These are phyloP conservation scores for Lachnellula subtilissima DNA, from an alignment of 2,329 filamentous ascomycete species.

Conservation along the genomic window DNA sequence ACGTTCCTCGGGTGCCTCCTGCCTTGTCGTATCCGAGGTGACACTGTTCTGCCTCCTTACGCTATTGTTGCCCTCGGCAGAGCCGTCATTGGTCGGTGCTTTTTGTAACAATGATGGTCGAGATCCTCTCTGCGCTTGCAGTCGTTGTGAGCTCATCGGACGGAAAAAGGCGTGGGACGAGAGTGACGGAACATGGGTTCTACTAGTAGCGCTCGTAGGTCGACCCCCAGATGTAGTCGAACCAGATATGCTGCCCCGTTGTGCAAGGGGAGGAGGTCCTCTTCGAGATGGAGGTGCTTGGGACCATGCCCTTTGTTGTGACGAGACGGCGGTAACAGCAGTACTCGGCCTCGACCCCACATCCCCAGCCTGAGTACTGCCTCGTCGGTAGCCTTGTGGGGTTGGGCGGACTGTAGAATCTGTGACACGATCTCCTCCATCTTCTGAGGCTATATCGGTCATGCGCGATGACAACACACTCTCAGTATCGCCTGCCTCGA, in stretches of 20 bases:
- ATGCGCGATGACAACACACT: slow-evolving; percentile 51
- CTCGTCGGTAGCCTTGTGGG: slow-evolving; percentile 33
- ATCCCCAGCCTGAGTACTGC: slow-evolving; percentile 37
- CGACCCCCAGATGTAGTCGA: slow-evolving; percentile 40
- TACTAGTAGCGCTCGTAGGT: slow-evolving; percentile 64
- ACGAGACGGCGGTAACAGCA: slow-evolving; percentile 48
- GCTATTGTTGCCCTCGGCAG: slow-evolving; percentile 41
- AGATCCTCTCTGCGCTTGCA: slow-evolving; percentile 76
- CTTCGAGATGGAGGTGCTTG: slow-evolving; percentile 54
- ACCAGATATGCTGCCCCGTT: slow-evolving; percentile 35
- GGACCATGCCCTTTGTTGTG: slow-evolving; percentile 43
- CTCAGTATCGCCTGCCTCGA: slow-evolving; percentile 36
- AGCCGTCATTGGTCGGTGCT: slow-evolving; percentile 38
- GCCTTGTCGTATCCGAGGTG: slow-evolving; percentile 40
- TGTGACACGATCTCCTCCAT: slow-evolving; percentile 39
- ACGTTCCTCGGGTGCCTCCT: slow-evolving; percentile 39
- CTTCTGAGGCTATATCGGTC: slow-evolving; percentile 50
- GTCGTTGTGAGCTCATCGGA: slow-evolving; percentile 92
- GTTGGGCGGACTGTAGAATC: slow-evolving; percentile 31
- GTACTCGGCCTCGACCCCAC: slow-evolving; percentile 49
- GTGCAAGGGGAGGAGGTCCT: slow-evolving; percentile 17
- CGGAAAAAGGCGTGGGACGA: slow-evolving; percentile 89
- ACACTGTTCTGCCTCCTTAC: slow-evolving; percentile 52
- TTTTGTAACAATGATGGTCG: slow-evolving; percentile 36
- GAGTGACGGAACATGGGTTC: slow-evolving; percentile 84